These are phyloP conservation scores for Orbilia quercus DNA, from an alignment of 2,329 filamentous ascomycete genomes.

Conservation along the genomic window DNA sequence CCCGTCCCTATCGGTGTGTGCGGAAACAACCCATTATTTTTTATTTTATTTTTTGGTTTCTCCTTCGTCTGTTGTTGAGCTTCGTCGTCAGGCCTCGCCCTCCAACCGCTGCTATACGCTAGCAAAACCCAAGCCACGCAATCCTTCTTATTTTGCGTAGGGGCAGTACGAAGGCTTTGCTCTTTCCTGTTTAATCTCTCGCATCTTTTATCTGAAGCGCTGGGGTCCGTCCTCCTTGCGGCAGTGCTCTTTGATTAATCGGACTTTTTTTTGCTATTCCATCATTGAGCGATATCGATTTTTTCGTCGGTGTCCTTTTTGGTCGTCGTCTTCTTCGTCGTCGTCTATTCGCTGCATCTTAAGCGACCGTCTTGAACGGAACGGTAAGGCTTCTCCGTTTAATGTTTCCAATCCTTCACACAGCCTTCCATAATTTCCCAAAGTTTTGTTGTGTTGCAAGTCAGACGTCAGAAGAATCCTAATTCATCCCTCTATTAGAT, in stretches of 20 bases:
- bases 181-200: slow-evolving; percentile 11
- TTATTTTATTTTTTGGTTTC: slow-evolving; percentile 29
- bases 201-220: slow-evolving; percentile 8
- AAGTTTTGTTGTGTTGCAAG: slow-evolving; percentile 38
- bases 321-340: slow-evolving; percentile 21
- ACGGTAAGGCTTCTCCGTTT: slow-evolving; percentile 49
- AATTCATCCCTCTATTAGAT: slow-evolving; percentile 44
- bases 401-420: slow-evolving; percentile 39
- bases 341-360: slow-evolving; percentile 48
- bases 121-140: slow-evolving; percentile 39
- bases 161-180: slow-evolving; percentile 27
- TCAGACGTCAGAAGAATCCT: slow-evolving; percentile 38
- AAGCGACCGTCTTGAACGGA: slow-evolving; percentile 49
- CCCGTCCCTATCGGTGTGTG: slow-evolving; percentile 30
- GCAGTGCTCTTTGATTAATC: slow-evolving; percentile 41
- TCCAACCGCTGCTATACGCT: slow-evolving; percentile 10
- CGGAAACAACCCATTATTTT: slow-evolving; percentile 32
- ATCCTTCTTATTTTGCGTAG: slow-evolving; percentile 27
- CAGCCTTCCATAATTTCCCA: slow-evolving; percentile 44
- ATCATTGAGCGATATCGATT: slow-evolving; percentile 29
- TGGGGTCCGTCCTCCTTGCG: slow-evolving; percentile 15
- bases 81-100: not conserved
- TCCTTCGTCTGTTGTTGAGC: slow-evolving; percentile 15
- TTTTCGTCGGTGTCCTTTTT: no score
- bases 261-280: slow-evolving; percentile 14